Conservation (phyloP, 257 asterid genomes). For the Nyctanthes arbortristis region DNA sequence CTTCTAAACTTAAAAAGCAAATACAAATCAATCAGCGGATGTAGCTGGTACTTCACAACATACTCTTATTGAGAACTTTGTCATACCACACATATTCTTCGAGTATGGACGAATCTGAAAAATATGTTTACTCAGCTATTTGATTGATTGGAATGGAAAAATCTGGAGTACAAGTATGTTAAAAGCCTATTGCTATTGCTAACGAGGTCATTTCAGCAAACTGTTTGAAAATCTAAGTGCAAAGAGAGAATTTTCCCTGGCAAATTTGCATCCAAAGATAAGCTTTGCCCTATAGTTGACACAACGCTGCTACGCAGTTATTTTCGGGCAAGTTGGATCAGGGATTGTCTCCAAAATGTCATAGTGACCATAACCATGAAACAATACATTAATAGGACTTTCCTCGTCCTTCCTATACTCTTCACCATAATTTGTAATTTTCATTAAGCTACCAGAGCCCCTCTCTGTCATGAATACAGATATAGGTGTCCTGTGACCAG, state of each 20-base stretch:
- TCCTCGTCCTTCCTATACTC: conserved; percentile 52
- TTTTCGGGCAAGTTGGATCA: conserved; percentile 17
- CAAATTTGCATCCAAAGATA: neutral
- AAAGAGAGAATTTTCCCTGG: neutral
- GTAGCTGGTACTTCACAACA: neutral
- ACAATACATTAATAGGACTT: conserved; percentile 56
- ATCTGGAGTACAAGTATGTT: neutral
- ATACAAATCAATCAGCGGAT: neutral
- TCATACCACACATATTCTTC: neutral
- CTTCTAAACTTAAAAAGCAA: neutral
- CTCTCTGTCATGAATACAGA: conserved; percentile 67
- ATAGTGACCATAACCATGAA: conserved; percentile 88
- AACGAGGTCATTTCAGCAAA: neutral
- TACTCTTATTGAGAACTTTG: neutral
- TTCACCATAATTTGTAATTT: conserved; percentile 70
- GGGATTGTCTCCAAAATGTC: conserved; percentile 57
- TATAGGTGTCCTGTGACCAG: conserved; percentile 62
- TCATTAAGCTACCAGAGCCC: conserved; percentile 43
- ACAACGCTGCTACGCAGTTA: conserved; percentile 20
- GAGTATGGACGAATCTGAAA: neutral
- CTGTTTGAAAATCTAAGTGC: neutral
- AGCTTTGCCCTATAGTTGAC: neutral
- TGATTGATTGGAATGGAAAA: neutral
- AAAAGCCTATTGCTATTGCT: neutral
- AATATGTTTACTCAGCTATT: neutral